Evolutionary conservation across 306 rosid genomes (phyloP).

Genomic region (Vigna trinervia): DNA sequence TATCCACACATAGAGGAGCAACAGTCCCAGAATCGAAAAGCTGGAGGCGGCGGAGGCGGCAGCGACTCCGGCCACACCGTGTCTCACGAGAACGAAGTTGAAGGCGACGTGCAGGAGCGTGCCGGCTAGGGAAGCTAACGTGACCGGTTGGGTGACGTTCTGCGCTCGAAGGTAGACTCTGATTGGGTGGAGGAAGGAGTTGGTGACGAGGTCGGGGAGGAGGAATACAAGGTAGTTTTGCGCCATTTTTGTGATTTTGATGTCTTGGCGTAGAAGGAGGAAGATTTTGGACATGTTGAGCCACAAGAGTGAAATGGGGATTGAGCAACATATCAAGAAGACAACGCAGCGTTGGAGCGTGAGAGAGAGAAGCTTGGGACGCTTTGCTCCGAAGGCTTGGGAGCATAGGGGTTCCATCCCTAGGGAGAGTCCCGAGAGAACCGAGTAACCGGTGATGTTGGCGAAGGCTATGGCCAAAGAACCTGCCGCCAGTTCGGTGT

Average conservation of each 20-base stretch:
- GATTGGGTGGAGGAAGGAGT: constrained; percentile 86
- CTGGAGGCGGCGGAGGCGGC: constrained; percentile 79
- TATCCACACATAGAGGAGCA: constrained; percentile 53
- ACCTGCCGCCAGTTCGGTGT: constrained; percentile 73
- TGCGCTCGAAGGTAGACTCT: constrained; percentile 93
- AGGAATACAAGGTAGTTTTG: constrained; percentile 64
- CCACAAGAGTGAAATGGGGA: constrained; percentile 88
- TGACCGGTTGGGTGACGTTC: constrained; percentile 72
- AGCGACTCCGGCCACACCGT: constrained; percentile 74
- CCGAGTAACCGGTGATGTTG: constrained; percentile 87
- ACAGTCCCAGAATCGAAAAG: constrained; percentile 48
- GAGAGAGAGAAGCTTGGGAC: constrained; percentile 68
- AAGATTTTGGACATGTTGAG: constrained; percentile 65
- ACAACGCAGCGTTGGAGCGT: constrained; percentile 85
- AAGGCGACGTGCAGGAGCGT: constrained; percentile 62
- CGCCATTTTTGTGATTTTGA: constrained; percentile 55
- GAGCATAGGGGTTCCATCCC: constrained; percentile 98
- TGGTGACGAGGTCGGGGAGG: constrained; percentile 82
- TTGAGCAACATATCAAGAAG: constrained; percentile 62
- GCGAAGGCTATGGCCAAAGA: constrained; percentile 92
- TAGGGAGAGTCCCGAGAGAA: constrained; percentile 76
- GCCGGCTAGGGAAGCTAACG: constrained; percentile 78
- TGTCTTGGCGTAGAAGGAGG: constrained; percentile 51
- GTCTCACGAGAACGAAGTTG: constrained; percentile 50
- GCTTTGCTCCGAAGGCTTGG: constrained; percentile 92